phyloP scores from a whole-genome alignment of 2,329 filamentous ascomycete species.

The Pseudocercospora fuligena region DNA sequence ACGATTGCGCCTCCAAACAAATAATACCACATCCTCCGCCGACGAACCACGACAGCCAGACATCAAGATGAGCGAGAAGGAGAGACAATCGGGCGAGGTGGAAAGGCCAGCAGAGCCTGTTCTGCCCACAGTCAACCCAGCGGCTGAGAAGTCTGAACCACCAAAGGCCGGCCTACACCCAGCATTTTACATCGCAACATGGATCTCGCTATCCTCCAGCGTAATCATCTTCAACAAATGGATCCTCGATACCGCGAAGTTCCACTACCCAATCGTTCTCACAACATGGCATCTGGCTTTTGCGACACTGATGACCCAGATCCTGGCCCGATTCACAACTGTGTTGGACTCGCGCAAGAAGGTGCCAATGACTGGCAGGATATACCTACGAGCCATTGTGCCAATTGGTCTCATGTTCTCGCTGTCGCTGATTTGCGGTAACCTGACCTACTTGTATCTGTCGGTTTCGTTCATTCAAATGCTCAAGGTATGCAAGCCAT shows the following conservation, averaged over 20 bases:
- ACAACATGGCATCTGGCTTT: conserved; percentile 96
- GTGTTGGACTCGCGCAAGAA: conserved; percentile 92
- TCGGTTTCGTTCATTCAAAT: conserved; percentile 98
- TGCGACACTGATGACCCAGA: conserved; percentile 90
- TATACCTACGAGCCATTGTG: conserved; percentile 91
- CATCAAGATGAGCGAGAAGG: conserved; percentile 79
- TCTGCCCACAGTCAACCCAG: conserved; percentile 80
- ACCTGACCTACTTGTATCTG: conserved; percentile 92
- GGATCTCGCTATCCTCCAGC: conserved; percentile 90
- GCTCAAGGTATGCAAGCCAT: conserved; percentile 72
- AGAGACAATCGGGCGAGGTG: conserved; percentile 78
- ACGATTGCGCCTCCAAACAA: not conserved
- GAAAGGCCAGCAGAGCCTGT: conserved; percentile 64
- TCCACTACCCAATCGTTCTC: conserved; percentile 76
- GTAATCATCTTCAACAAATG: conserved; percentile 99
- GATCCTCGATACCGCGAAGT: conserved; percentile 84
- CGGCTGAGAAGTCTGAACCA: conserved; percentile 69
- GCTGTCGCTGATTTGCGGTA: conserved; percentile 93
- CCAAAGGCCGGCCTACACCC: conserved; percentile 72
- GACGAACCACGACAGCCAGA: conserved; percentile 36
- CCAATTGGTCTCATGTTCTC: conserved; percentile 97
- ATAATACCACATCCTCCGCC: not conserved
- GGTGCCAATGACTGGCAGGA: conserved; percentile 93
- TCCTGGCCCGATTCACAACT: conserved; percentile 86
- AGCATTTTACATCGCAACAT: conserved; percentile 82